Base-by-base conservation (phyloP, 1,284 basidiomycete species). In the Ganoderma lingzhi region DNA sequence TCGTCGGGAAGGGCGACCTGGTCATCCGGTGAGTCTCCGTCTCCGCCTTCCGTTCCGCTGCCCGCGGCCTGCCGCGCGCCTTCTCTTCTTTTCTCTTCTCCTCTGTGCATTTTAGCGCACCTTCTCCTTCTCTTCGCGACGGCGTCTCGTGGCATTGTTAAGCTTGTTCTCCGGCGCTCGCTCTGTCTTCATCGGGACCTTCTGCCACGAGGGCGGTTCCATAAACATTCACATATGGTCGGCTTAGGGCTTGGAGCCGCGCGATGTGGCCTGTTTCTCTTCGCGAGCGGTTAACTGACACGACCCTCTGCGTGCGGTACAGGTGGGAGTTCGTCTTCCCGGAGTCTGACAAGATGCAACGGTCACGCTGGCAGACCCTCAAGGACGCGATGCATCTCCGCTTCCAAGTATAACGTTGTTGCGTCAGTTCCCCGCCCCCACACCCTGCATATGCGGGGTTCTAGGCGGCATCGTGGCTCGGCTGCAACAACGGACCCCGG, bases 1-100 rank as follows among this genome's bases (percentile, higher is more conserved):
- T 87, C 6, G 84, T 90, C 74, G 88, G 89, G 65, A 88, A 91
- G 76, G 95, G 95, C 19, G 93, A 96, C 80, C 83, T 97, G 73
- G 84, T 94, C 71, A 86, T 97, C 70, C 87, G 87, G 84, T 94
- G 84, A 80, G 91, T 75, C 39, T 17, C 6, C 6, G 45, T 51
- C 23, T 51, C 23, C 0, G 45, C 8, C 48, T 51, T 51, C 48
- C 23, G 48, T 28, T 51, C 48, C 48, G 48, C 48, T 51, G 9
- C 10, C 23, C 48, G 48, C 35, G 1, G 35, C 35, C 35, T 3
- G 35, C 35, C 35, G 35, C 19, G 45, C n/a, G 10, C 39, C 39
- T 23, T 42, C 10, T 4, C 12, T 42, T 12, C 39, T 2, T 0
- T 12, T 41, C 23, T 42, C 37, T 42, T 63, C 28, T 45, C 23